These are phyloP conservation scores for Penicillium crystallinum DNA, from an alignment of 495 filamentous ascomycete species.

Conservation along the genomic window DNA sequence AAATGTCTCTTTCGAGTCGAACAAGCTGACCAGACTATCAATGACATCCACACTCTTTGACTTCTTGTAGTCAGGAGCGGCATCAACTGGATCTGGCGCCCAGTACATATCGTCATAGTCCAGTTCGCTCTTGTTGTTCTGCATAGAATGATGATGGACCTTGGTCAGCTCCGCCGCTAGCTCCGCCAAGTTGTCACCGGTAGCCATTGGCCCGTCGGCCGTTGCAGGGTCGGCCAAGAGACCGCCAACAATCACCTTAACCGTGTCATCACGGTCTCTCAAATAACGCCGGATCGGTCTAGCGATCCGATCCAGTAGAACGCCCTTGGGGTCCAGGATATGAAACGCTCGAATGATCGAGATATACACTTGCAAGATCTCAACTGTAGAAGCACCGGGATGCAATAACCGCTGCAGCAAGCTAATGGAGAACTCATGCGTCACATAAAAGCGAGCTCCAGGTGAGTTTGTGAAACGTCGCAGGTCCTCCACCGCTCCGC, in stretches of 20 bases:
- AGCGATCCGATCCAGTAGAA: constrained; percentile 81
- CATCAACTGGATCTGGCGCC: constrained; percentile 89
- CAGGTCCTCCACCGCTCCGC: constrained; percentile 78
- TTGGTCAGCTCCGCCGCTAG: constrained; percentile 69
- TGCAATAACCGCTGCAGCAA: constrained; percentile 74
- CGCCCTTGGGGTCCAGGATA: constrained; percentile 84
- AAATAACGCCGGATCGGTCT: constrained; percentile 80
- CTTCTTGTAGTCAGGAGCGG: constrained; percentile 82
- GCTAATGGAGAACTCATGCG: constrained; percentile 61
- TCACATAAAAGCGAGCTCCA: constrained; percentile 56
- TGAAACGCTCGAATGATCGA: constrained; percentile 86
- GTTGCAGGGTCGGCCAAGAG: constrained; percentile 65
- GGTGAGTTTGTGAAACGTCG: constrained; percentile 56
- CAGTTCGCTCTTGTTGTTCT: constrained; percentile 58
- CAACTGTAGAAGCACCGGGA: constrained; percentile 79
- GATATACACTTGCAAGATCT: constrained; percentile 88
- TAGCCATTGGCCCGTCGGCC: constrained; percentile 26
- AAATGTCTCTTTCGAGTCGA: constrained; percentile 82
- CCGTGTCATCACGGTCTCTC: constrained; percentile 88
- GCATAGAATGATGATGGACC: constrained; percentile 46
- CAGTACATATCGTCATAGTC: constrained; percentile 90
- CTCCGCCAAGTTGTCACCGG: constrained; percentile 59
- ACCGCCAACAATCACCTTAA: constrained; percentile 79
- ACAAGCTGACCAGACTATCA: constrained; percentile 78
- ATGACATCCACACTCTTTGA: constrained; percentile 91